phyloP scores from a whole-genome alignment of 2,329 filamentous ascomycete species.

The Colletotrichum musicola region DNA sequence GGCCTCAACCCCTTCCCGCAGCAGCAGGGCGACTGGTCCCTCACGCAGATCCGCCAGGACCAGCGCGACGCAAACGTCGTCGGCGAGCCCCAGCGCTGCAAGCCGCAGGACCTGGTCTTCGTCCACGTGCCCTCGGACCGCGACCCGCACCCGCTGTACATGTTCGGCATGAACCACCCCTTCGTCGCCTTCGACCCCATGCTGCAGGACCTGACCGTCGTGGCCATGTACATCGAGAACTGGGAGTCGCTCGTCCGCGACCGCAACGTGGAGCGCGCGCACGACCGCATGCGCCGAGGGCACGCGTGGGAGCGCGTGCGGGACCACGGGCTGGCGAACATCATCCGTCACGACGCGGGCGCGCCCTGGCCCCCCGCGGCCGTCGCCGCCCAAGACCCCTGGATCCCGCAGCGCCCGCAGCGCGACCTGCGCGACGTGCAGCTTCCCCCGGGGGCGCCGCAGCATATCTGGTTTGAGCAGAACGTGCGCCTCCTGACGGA shows the following conservation, averaged over 20 bases:
- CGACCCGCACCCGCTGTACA: neutral
- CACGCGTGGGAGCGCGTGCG: neutral
- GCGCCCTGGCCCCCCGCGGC: neutral
- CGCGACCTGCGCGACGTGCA: neutral
- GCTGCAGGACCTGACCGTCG: neutral
- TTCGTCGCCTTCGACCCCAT: conserved; percentile 10
- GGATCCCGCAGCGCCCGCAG: neutral
- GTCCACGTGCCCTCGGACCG: neutral
- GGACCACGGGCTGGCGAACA: neutral
- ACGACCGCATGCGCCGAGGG: neutral
- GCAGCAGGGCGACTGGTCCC: conserved; percentile 5
- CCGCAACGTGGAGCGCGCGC: neutral
- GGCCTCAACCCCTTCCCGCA: neutral
- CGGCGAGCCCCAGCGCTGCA: conserved; percentile 18
- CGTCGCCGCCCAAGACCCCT: neutral
- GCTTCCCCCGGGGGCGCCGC: neutral
- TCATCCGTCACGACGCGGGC: neutral
- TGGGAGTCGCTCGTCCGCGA: neutral
- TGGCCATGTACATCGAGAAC: conserved; percentile 10
- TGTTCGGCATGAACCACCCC: no score
- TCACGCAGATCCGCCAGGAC: conserved; percentile 3
- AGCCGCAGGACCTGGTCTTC: conserved; percentile 16
- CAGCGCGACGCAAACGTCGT: conserved; percentile 1
- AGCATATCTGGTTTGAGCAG: neutral
- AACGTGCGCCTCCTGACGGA: conserved; percentile 10